phyloP scores from a whole-genome alignment of 2,329 filamentous ascomycete species.

The Penicillium crustosum region DNA sequence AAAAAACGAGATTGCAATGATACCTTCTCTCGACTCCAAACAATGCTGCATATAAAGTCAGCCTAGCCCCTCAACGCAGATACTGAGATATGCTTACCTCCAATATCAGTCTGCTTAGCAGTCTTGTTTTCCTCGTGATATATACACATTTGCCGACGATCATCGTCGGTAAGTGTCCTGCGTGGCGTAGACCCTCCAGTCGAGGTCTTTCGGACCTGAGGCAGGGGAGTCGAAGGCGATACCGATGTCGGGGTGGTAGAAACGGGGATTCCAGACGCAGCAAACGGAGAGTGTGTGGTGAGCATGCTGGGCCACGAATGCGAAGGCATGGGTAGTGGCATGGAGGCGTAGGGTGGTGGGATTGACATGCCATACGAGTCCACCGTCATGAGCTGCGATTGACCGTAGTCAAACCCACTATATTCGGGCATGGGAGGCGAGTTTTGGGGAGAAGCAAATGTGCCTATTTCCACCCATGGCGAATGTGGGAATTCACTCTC shows the following conservation, averaged over 20 bases:
- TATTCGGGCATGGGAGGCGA: conserved; percentile 72
- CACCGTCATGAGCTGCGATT: conserved; percentile 62
- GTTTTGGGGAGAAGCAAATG: conserved; percentile 59
- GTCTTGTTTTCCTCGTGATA: conserved; percentile 88
- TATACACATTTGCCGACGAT: conserved; percentile 88
- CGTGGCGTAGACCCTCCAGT: conserved; percentile 63
- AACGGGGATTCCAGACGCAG: conserved; percentile 60
- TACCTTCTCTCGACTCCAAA: conserved; percentile 99
- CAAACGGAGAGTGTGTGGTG: conserved; percentile 67
- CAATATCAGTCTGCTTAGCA: conserved; percentile 94
- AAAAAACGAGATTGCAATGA: conserved; percentile 11
- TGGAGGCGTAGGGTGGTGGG: conserved; percentile 56
- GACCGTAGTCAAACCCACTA: conserved; percentile 61
- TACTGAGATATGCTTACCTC: conserved; percentile 57
- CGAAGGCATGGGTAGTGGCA: conserved; percentile 70
- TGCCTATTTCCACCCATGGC: conserved; percentile 48
- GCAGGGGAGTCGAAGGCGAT: conserved; percentile 51
- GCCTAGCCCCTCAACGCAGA: conserved; percentile 3
- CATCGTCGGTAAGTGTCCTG: conserved; percentile 86
- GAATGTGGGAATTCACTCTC: conserved; percentile 47
- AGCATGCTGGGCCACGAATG: conserved; percentile 78
- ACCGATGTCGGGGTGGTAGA: conserved; percentile 54
- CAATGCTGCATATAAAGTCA: conserved; percentile 56
- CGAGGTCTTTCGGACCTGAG: conserved; percentile 39
- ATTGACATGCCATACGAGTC: conserved; percentile 58